These are phyloP conservation scores for Fusarium virguliforme DNA, from an alignment of 2,329 filamentous ascomycete species.

Conservation along the genomic window DNA sequence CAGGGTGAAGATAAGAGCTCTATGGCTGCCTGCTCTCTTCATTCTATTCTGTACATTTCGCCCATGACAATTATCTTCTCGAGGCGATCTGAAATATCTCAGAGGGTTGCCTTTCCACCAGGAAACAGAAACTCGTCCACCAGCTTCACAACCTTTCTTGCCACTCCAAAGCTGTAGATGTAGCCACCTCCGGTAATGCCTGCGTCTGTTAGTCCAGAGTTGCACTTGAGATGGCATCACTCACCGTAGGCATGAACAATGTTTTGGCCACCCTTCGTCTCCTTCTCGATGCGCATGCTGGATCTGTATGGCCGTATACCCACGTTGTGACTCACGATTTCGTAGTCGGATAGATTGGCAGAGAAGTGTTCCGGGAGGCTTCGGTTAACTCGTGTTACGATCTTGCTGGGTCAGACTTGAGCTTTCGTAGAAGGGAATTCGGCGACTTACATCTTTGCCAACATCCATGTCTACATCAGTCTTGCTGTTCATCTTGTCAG, in stretches of 20 bases:
- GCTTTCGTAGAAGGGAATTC: not conserved
- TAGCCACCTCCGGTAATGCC: conserved; percentile 22
- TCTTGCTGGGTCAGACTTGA: not conserved
- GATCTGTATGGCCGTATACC: not conserved
- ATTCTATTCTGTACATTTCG: too few species aligned
- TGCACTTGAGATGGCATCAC: not conserved
- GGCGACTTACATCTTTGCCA: not conserved
- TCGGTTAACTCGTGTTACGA: not conserved
- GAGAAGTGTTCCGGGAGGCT: conserved; percentile 11
- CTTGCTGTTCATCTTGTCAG: not conserved
- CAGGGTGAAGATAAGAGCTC: too few species aligned
- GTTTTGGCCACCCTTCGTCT: conserved; percentile 19
- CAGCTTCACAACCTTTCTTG: conserved; percentile 4
- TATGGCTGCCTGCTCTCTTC: too few species aligned
- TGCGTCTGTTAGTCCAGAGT: conserved; percentile 4
- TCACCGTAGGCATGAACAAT: conserved; percentile 25
- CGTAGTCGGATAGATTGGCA: not conserved
- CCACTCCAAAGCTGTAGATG: conserved; percentile 19
- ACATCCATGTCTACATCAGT: not conserved
- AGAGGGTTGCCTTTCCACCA: not conserved
- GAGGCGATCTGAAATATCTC: not conserved
- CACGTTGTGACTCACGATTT: conserved; percentile 18
- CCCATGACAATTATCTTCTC: too few species aligned
- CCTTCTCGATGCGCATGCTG: conserved; percentile 5
- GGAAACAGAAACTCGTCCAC: conserved; percentile 13